These are phyloP conservation scores for Leucocoprinus birnbaumii DNA, from an alignment of 768 basidiomycete genomes.

Conservation along the genomic window DNA sequence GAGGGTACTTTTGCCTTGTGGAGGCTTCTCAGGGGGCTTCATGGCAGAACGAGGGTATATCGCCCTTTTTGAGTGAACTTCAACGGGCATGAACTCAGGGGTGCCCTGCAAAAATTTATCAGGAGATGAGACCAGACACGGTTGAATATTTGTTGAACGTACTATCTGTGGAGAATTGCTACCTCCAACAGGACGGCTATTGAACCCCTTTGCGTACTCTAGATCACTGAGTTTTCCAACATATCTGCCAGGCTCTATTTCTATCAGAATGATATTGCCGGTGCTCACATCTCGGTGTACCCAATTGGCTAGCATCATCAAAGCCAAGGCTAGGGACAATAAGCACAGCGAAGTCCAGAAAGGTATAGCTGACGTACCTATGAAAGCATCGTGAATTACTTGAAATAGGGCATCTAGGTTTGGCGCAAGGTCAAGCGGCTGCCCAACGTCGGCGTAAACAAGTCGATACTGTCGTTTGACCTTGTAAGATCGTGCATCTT, in stretches of 20 bases:
- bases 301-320: slow-evolving; percentile 8
- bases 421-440: slow-evolving; percentile 23
- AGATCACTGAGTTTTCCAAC: slow-evolving; percentile 4
- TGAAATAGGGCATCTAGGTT: slow-evolving; percentile 12
- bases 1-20: no score
- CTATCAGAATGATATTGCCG: slow-evolving; percentile 8
- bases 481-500: no score
- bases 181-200: no score
- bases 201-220: slow-evolving; percentile 10
- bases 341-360: neutral
- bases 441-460: neutral
- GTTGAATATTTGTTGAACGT: no score
- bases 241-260: neutral
- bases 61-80: no score
- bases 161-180: slow-evolving; percentile 1
- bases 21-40: no score
- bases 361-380: neutral
- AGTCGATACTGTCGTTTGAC: no score
- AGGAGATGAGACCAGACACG: no score
- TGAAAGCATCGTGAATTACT: neutral
- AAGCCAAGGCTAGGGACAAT: neutral
- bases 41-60: no score
- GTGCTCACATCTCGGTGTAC: slow-evolving; percentile 11
- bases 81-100: neutral
- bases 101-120: slow-evolving; percentile 6